These are phyloP conservation scores for Aspergillus fumigatus DNA, from an alignment of 2,329 filamentous ascomycete genomes.

Conservation along the genomic window DNA sequence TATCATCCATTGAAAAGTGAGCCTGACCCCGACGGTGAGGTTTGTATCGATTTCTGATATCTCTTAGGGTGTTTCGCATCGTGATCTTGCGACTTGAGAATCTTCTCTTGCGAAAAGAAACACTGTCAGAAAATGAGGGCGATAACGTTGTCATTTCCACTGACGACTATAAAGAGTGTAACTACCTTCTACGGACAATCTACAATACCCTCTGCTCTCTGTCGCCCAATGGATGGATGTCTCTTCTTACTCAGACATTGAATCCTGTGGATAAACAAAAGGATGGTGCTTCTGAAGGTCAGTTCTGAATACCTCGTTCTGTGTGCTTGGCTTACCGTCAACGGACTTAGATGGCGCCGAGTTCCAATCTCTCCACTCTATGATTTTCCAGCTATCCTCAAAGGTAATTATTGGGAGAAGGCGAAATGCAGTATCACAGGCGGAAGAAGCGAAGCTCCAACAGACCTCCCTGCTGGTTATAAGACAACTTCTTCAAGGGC, in stretches of 20 bases:
- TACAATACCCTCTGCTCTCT: constrained; percentile 67
- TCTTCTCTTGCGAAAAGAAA: constrained; percentile 24
- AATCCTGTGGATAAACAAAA: constrained; percentile 45
- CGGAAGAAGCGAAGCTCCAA: constrained; percentile 62
- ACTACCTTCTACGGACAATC: constrained; percentile 73
- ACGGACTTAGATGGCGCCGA: constrained; percentile 20
- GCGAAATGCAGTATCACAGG: constrained; percentile 17
- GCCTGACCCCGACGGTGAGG: constrained; percentile 17
- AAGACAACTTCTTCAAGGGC: constrained; percentile 41
- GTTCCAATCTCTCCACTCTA: constrained; percentile 29
- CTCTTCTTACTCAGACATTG: constrained; percentile 61
- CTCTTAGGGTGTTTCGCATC: constrained; percentile 33
- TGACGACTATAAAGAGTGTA: constrained; percentile 69
- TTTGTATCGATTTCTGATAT: constrained; percentile 3
- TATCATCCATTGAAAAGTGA: constrained; percentile 48
- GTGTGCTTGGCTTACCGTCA: constrained; percentile 3
- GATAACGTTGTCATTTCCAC: constrained; percentile 45
- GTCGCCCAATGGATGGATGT: constrained; percentile 65
- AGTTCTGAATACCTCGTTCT: not conserved
- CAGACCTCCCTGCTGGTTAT: constrained; percentile 66
- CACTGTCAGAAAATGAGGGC: constrained; percentile 10
- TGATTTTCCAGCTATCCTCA: constrained; percentile 29
- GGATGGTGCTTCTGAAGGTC: constrained; percentile 49
- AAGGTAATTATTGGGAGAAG: constrained; percentile 24
- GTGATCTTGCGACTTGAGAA: constrained; percentile 32